phyloP scores from a whole-genome alignment of 2,329 filamentous ascomycete genomes.

The Graphium sp. region DNA sequence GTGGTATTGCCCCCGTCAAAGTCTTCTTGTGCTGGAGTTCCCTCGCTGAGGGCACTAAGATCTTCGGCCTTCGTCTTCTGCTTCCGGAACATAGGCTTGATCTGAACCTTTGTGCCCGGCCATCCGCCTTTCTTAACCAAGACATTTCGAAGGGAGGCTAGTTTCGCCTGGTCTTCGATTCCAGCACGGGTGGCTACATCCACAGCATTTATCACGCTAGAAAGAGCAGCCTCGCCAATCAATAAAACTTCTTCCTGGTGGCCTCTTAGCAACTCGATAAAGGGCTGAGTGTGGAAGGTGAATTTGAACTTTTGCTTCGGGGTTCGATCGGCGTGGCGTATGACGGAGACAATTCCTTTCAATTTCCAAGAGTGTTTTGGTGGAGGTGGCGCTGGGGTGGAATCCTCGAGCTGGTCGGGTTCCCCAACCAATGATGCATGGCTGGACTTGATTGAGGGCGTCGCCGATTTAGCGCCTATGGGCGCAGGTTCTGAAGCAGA shows the following conservation, averaged over 20 bases:
- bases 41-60: constrained; percentile 16
- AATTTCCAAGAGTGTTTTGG: constrained; percentile 95
- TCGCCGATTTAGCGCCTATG: constrained; percentile 18
- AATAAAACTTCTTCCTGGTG: constrained; percentile 93
- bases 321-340: constrained; percentile 89
- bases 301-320: constrained; percentile 99
- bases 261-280: constrained; percentile 84
- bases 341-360: constrained; percentile 92
- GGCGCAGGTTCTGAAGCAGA: too few species aligned
- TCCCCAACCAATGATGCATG: constrained; percentile 18
- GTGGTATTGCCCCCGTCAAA: constrained; percentile 11
- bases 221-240: constrained; percentile 76
- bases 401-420: constrained; percentile 13
- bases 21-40: constrained; percentile 5
- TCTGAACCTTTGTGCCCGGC: constrained; percentile 95
- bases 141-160: constrained; percentile 72
- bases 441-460: constrained; percentile 20
- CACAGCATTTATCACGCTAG: constrained; percentile 79
- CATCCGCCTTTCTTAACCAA: constrained; percentile 84
- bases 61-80: constrained; percentile 59
- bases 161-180: constrained; percentile 71
- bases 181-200: constrained; percentile 62
- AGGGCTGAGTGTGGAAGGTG: constrained; percentile 92
- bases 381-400: constrained; percentile 42
- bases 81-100: constrained; percentile 97